Percentiles rank a stretch among this genome's conserved stretches.
Conservation (phyloP, 2,329 filamentous ascomycete genomes). For the Aureobasidium sp. region DNA sequence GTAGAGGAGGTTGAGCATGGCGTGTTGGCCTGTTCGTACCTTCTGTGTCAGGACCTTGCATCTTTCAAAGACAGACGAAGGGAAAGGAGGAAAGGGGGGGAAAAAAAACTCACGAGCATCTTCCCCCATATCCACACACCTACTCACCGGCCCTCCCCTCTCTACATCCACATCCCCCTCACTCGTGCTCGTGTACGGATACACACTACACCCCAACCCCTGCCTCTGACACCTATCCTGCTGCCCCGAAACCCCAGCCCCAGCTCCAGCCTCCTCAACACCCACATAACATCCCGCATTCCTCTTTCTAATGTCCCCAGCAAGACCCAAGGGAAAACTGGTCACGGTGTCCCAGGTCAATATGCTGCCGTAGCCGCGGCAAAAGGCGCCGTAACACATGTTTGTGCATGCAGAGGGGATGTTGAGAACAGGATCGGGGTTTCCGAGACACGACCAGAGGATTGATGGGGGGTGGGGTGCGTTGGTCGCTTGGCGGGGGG, state of each 20-base stretch:
- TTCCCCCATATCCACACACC: neutral
- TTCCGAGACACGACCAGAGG: neutral
- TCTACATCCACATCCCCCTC: neutral
- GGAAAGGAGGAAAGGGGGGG: too few relatives aligned
- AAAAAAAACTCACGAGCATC: neutral
- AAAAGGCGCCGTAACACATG: neutral
- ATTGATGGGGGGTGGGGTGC: neutral
- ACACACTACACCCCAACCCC: neutral
- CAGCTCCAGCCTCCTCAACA: neutral
- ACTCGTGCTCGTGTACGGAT: neutral
- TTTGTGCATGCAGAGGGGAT: neutral
- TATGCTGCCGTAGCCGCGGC: neutral
- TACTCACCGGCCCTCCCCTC: neutral
- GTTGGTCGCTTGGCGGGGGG: neutral
- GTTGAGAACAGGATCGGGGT: neutral
- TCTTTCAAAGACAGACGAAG: neutral
- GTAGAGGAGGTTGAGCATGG: neutral
- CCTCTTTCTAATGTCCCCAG: neutral
- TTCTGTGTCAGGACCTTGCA: neutral
- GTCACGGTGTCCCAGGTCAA: neutral
- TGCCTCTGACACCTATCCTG: neutral
- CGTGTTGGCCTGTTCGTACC: neutral
- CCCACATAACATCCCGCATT: neutral
- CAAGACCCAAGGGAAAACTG: neutral
- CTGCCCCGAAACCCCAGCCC: too few relatives aligned